Evolutionary conservation across 2,329 filamentous ascomycete genomes (phyloP).

Genomic region (Xylaria sp.): DNA sequence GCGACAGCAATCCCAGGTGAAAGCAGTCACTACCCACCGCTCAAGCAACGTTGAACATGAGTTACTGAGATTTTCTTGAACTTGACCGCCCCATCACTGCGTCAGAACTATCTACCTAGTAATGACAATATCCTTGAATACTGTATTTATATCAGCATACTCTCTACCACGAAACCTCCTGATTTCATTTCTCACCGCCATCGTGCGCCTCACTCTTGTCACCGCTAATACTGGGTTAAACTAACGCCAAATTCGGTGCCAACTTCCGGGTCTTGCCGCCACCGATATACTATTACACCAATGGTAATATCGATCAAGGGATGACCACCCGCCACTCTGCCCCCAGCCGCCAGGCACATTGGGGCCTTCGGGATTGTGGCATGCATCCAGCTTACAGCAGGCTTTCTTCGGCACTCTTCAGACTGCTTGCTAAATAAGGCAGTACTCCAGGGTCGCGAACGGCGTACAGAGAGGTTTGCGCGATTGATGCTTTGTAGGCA

Average conservation of each 20-base stretch:
- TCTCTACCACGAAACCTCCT: neutral
- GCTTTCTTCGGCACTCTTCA: neutral
- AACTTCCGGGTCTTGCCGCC: neutral
- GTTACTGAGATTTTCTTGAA: neutral
- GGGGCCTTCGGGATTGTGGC: neutral
- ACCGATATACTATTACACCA: neutral
- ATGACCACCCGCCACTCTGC: neutral
- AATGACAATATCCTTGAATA: neutral
- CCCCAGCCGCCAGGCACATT: neutral
- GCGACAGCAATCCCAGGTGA: slow-evolving; percentile 3
- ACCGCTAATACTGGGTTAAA: neutral
- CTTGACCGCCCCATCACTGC: neutral
- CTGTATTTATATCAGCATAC: neutral
- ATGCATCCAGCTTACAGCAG: neutral
- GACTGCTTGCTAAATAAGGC: neutral
- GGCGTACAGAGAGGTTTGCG: neutral
- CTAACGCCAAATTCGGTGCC: neutral
- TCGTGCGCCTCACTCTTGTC: neutral
- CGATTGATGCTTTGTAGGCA: neutral
- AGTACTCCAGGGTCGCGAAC: neutral
- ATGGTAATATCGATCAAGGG: neutral
- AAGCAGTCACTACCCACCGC: neutral
- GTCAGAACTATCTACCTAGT: neutral
- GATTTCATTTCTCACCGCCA: neutral
- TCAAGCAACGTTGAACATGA: neutral